Evolutionary conservation across 148 eudicot species (phyloP), one percentile per base, ranked within the genome.

Genomic region (Bassia scoparia): DNA sequence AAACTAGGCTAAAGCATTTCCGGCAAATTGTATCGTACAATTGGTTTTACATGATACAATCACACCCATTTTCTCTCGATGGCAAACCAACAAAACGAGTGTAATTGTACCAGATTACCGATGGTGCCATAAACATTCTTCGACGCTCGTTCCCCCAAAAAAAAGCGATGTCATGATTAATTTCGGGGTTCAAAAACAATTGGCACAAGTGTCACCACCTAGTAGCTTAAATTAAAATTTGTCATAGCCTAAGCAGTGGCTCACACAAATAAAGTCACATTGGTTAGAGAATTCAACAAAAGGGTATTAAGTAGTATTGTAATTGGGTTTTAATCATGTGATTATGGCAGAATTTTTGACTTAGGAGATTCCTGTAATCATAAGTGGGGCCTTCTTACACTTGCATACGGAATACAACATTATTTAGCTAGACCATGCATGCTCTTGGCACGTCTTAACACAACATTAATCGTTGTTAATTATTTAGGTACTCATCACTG

Each of bases 251-350:
- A 18, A 33, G 13, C 8, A 61, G 23, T n/a, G 67, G 6, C n/a
- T 11, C 46, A 3, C 27, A 37, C 16, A 27, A 9, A 61, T 27
- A 13, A 41, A 53, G 49, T 54, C 37, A 46, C 58, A 10, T 76
- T 76, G 68, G 80, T 69, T 61, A 76, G 61, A 76, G 61, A 76
- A 72, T 63, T 61, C 74, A 76, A 76, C 75, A 68, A 61, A 12
- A 72, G 15, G 3, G 35, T 46, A 29, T 20, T 12, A 41, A 27
- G 29, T 61, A 31, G 18, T 26, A 26, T 23, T 24, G 21, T 5
- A 48, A 11, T 58, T 46, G 6, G 67, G 46, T 77, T 38, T 78
- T 78, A 81, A 81, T 81, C 81, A 81, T 78, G 75, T 77, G 69
- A 54, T 77, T 71, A 62, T 69, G 81, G 70, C 74, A 70, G 71